Percentiles rank a stretch among this genome's conserved stretches.
Conservation (phyloP, 2,329 filamentous ascomycete species). For the Macrophomina pseudophaseolina region DNA sequence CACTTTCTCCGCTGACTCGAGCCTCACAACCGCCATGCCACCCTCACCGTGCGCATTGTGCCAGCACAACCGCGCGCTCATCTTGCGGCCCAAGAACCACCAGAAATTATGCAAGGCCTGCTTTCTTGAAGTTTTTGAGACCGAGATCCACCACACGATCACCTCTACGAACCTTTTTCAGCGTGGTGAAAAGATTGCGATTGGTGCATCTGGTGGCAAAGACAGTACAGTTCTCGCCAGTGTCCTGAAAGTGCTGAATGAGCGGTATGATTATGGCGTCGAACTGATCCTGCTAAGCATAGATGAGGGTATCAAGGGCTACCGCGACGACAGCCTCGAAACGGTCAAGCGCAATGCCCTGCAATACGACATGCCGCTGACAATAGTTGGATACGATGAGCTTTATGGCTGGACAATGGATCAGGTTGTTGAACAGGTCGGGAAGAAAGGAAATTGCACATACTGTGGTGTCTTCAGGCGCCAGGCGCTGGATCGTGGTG, state of each 20-base stretch:
- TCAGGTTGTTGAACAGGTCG: conserved; percentile 92
- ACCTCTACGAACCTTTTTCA: conserved; percentile 78
- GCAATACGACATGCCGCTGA: conserved; percentile 89
- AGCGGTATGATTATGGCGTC: conserved; percentile 83
- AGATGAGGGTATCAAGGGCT: conserved; percentile 96
- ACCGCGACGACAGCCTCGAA: conserved; percentile 92
- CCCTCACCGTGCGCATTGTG: conserved; percentile 79
- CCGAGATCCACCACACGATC: conserved; percentile 93
- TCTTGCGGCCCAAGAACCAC: conserved; percentile 93
- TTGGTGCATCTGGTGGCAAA: conserved; percentile 95
- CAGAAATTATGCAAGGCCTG: conserved; percentile 90
- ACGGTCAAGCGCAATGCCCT: conserved; percentile 92
- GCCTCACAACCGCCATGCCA: conserved; percentile 64
- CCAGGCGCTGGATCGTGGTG: conserved; percentile 91
- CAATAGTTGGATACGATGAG: conserved; percentile 90
- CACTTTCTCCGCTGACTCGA: conserved; percentile 21
- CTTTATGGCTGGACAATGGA: conserved; percentile 99
- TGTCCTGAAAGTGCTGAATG: conserved; percentile 92
- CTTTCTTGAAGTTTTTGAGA: conserved; percentile 86
- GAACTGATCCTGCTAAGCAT: conserved; percentile 88
- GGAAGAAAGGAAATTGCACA: conserved; percentile 98
- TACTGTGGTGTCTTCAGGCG: conserved; percentile 97
- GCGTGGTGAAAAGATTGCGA: conserved; percentile 84
- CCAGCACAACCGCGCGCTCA: conserved; percentile 76
- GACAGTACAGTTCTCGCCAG: conserved; percentile 96